Evolutionary conservation across 306 rosid genomes (phyloP).

Genomic region (Astragalus membranaceus): DNA sequence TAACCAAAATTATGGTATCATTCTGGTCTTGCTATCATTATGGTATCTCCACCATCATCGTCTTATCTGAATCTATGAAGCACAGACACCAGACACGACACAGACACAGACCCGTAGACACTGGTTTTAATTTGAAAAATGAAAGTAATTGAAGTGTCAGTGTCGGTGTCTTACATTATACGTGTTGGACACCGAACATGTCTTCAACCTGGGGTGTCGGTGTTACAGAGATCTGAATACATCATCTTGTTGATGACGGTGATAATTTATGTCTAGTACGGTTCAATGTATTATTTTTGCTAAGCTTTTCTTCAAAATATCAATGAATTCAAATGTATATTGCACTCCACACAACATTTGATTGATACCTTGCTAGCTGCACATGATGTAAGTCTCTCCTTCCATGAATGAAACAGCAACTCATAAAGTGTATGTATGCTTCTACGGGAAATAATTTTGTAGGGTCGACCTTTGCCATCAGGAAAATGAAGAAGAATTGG

Average conservation of each 20-base stretch:
- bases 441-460: slow-evolving; percentile 35
- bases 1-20: too few species aligned
- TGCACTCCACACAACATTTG: background rate
- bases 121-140: too few species aligned
- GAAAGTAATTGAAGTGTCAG: too few species aligned
- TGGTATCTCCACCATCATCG: too few species aligned
- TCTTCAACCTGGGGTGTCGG: too few species aligned
- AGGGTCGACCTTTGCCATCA: slow-evolving; percentile 87
- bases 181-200: too few species aligned
- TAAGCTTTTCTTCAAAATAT: background rate
- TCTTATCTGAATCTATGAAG: too few species aligned
- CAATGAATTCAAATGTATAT: background rate
- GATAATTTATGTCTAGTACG: background rate
- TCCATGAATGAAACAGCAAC: slow-evolving; percentile 7
- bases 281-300: background rate
- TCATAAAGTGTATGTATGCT: slow-evolving; percentile 24
- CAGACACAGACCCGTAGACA: too few species aligned
- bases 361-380: background rate
- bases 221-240: background rate
- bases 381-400: background rate
- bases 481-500: slow-evolving; percentile 58
- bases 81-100: too few species aligned
- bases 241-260: background rate
- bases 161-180: too few species aligned
- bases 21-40: too few species aligned